phyloP scores from a whole-genome alignment of 139 green algal species.

The Picochlorum sp. region DNA sequence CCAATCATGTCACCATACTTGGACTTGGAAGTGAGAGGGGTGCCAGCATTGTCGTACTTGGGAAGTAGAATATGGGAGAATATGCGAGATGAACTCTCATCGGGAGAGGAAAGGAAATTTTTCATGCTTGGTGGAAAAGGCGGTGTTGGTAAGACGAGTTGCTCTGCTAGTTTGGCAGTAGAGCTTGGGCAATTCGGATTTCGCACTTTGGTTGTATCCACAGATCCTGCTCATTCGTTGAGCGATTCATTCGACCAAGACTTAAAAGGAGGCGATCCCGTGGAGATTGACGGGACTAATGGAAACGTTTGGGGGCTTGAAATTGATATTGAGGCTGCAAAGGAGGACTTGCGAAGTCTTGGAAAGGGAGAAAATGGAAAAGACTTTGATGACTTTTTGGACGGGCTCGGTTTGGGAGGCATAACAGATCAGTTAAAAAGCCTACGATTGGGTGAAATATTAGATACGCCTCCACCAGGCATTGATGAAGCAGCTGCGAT shows the following conservation, averaged over 20 bases:
- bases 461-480: slow-evolving; percentile 93
- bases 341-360: slow-evolving; percentile 51
- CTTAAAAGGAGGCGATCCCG: slow-evolving; percentile 75
- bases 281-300: slow-evolving; percentile 66
- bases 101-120: slow-evolving; percentile 26
- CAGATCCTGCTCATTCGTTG: slow-evolving; percentile 96
- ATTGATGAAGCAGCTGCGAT: slow-evolving; percentile 93
- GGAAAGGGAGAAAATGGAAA: slow-evolving; percentile 36
- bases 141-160: slow-evolving; percentile 96
- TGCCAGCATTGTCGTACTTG: slow-evolving; percentile 87
- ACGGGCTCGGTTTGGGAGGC: slow-evolving; percentile 62
- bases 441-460: slow-evolving; percentile 76
- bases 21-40: slow-evolving; percentile 87
- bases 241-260: slow-evolving; percentile 91
- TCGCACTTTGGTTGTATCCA: slow-evolving; percentile 91
- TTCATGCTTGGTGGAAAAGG: slow-evolving; percentile 93
- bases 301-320: slow-evolving; percentile 81
- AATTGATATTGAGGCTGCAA: slow-evolving; percentile 65
- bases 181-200: slow-evolving; percentile 51
- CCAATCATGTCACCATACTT: slow-evolving; percentile 77
- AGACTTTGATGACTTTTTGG: slow-evolving; percentile 64
- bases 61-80: slow-evolving; percentile 57
- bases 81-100: slow-evolving; percentile 17
- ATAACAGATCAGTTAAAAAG: slow-evolving; percentile 72
- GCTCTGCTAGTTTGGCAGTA: slow-evolving; percentile 67